A percentile compares a stretch with the other conserved stretches of the same genome.
phyloP scores from a whole-genome alignment of 441 rosid genomes.

The Francoa sonchifolia region DNA sequence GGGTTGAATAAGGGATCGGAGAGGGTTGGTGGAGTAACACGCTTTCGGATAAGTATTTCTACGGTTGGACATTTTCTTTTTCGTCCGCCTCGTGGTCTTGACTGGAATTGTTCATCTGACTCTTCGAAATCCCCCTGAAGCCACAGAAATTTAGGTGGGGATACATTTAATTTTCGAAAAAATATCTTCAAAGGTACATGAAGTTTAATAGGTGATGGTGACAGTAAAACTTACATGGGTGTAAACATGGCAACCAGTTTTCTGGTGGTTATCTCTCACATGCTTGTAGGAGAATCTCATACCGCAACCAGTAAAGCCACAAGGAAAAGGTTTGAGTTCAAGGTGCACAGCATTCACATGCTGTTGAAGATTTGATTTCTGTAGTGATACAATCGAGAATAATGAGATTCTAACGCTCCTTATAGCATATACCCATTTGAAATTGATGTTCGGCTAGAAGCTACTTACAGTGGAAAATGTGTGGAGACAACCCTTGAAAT shows the following conservation, averaged over 20 bases:
- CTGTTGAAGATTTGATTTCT: slow-evolving; percentile 59
- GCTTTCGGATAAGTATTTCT: slow-evolving; percentile 51
- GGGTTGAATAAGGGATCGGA: background rate
- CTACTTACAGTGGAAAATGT: slow-evolving; percentile 52
- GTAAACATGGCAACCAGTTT: slow-evolving; percentile 41
- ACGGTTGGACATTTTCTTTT: slow-evolving; percentile 54
- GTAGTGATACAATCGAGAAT: background rate
- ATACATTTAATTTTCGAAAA: slow-evolving; percentile 6
- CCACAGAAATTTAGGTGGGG: too few relatives aligned
- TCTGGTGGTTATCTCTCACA: slow-evolving; percentile 73
- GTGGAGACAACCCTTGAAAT: slow-evolving; percentile 33
- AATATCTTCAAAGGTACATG: background rate
- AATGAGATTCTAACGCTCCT: background rate
- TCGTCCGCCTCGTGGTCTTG: slow-evolving; percentile 74
- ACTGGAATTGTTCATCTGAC: slow-evolving; percentile 45
- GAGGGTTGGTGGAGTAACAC: slow-evolving; percentile 28
- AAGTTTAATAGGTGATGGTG: background rate
- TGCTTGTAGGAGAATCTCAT: slow-evolving; percentile 72
- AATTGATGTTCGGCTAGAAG: background rate
- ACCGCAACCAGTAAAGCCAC: slow-evolving; percentile 56
- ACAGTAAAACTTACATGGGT: slow-evolving; percentile 36
- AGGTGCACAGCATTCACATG: slow-evolving; percentile 65
- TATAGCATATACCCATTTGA: background rate
- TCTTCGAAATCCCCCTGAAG: slow-evolving; percentile 71
- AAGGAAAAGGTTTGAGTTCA: slow-evolving; percentile 38